A percentile compares a stretch with the other conserved stretches of the same genome.
Conservation (phyloP, 2,329 filamentous ascomycete genomes). For the Epichloe typhina region DNA sequence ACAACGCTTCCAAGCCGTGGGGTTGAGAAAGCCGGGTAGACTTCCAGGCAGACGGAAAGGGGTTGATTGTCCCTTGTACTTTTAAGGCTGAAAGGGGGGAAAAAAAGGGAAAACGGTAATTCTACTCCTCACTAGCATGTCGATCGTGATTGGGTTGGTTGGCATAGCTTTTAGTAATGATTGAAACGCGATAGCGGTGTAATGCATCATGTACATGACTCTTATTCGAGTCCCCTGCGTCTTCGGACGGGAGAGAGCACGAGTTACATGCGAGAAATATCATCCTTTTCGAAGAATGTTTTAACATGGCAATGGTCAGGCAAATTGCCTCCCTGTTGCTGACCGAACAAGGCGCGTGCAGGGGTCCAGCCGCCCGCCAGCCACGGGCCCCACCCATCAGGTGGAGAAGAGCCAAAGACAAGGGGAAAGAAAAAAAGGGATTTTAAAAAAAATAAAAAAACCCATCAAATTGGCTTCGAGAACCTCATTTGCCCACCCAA, state of each 20-base stretch:
- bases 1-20: conserved; percentile 10
- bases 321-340: too few relatives aligned
- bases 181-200: conserved; percentile 1
- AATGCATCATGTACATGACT: not conserved
- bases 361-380: not conserved
- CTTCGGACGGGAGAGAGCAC: too few relatives aligned
- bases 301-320: too few relatives aligned
- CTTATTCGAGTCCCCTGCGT: not conserved
- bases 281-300: too few relatives aligned
- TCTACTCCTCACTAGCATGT: conserved; percentile 6
- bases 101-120: not conserved
- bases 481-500: too few relatives aligned
- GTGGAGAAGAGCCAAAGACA: too few relatives aligned
- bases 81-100: not conserved
- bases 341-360: too few relatives aligned
- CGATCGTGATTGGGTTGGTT: not conserved
- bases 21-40: not conserved
- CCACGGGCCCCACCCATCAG: not conserved
- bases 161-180: conserved; percentile 11
- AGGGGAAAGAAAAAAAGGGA: too few relatives aligned
- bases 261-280: too few relatives aligned
- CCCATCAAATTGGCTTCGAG: too few relatives aligned
- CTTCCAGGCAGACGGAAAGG: not conserved
- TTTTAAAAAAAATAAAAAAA: not conserved
- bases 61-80: not conserved